Base-by-base conservation (phyloP, 2,329 filamentous ascomycete species). In the Exophiala viscosa region DNA sequence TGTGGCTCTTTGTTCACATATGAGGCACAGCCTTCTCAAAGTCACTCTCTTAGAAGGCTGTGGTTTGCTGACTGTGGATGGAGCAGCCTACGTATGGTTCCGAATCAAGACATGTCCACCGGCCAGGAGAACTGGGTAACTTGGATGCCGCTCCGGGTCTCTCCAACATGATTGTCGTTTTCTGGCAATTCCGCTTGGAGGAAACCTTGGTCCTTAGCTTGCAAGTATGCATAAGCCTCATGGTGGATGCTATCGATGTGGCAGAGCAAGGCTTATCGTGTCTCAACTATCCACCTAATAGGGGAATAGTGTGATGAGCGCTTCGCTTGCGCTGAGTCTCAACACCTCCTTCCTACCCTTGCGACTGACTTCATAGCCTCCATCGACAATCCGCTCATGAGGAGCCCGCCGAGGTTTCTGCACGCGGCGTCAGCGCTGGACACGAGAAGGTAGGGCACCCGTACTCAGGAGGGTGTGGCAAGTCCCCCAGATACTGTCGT, bases 211-310 rank as follows among this genome's bases (percentile, higher is more conserved):
- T 42, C 9, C 32, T 28, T 39, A 3, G 33, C 35, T 52, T 23
- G 38, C 45, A 38, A 39, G 38, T 14, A 18, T 35, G 46, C 43
- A 38, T 50, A 46, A 47, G 34, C 18, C 48, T 51, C 31, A 14
- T 42, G 18, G 36, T 45, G 39, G 32, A 13, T 32, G 31, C 23
- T 2, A 40, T 42, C 36, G 36, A 44, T 23, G 33, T 33, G 38
- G 46, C 46, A 50, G 34, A 9, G 20, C 17, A 34, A 42, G 45
- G 45, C 49, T 57, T 50, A 57, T 52, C 45, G 39, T 57, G 54
- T 57, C 50, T 50, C 54, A 50, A 53, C 17, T 6, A 32, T 43
- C 49, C 33, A 46, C 39, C 54, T 49, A 57, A 49, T 32, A 14
- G n/a, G 28, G 39, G 50, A 13, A 46, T 36, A 35, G 40, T 42